Evolutionary conservation across 176 grass and related monocot genomes (phyloP).

Genomic region (Guadua angustifolia): DNA sequence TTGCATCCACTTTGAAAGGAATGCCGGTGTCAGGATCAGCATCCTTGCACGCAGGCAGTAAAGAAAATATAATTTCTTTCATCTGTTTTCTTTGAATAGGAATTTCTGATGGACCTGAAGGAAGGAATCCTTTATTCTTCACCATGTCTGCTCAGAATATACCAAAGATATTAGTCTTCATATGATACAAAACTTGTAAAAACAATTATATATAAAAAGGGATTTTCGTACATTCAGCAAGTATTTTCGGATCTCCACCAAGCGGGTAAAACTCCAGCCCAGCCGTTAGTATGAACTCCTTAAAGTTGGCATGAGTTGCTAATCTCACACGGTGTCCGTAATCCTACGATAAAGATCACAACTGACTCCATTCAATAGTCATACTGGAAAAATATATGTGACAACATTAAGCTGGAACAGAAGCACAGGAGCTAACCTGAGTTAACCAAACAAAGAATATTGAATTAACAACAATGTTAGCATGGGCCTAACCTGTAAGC

Average conservation of each 20-base stretch:
- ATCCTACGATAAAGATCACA: slow-evolving; percentile 58
- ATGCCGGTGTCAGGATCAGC: slow-evolving; percentile 69
- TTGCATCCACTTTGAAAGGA: slow-evolving; percentile 83
- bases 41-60: slow-evolving; percentile 75
- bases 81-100: slow-evolving; percentile 92
- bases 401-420: background rate
- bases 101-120: slow-evolving; percentile 90
- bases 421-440: slow-evolving; percentile 30
- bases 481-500: slow-evolving; percentile 70
- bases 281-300: slow-evolving; percentile 89
- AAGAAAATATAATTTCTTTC: slow-evolving; percentile 91
- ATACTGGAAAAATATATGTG: background rate
- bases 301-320: slow-evolving; percentile 96
- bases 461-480: slow-evolving; percentile 34
- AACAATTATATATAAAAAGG: background rate
- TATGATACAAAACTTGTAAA: background rate
- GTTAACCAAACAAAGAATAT: background rate
- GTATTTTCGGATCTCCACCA: slow-evolving; percentile 92
- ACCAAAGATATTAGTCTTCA: slow-evolving; percentile 19
- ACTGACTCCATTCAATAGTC: slow-evolving; percentile 7
- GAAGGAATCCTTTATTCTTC: slow-evolving; percentile 97
- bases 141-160: slow-evolving; percentile 79
- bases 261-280: slow-evolving; percentile 93
- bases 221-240: slow-evolving; percentile 72
- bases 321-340: slow-evolving; percentile 91